Conservation (phyloP, 208 protist species). For the Leishmania tropica region DNA sequence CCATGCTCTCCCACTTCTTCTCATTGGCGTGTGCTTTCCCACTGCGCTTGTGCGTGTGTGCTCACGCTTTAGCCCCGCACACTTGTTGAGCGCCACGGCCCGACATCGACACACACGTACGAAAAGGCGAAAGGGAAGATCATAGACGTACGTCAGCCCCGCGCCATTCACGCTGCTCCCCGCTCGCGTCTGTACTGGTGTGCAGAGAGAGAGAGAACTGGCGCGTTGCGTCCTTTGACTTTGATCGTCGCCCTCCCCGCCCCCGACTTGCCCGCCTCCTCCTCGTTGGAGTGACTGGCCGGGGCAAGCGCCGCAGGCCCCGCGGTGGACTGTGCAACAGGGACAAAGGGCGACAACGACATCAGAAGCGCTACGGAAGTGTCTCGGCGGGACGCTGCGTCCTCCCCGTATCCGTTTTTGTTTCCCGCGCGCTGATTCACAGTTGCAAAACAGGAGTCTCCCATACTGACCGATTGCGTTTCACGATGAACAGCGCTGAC, state of each 20-base stretch:
- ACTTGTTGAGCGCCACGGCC: neutral
- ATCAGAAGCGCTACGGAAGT: neutral
- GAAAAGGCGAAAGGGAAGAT: neutral
- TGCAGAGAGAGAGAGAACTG: neutral
- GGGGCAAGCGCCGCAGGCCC: neutral
- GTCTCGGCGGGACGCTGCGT: neutral
- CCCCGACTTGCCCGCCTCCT: neutral
- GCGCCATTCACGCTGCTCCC: neutral
- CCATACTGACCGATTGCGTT: neutral
- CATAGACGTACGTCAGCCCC: neutral
- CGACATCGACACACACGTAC: neutral
- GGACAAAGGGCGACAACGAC: neutral
- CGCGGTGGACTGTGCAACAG: neutral
- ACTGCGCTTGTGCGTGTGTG: neutral
- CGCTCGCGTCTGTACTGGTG: neutral
- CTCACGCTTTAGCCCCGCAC: neutral
- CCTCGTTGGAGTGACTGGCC: neutral
- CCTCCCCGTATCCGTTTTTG: neutral
- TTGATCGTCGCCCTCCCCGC: neutral
- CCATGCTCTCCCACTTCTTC: neutral
- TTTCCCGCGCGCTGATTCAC: neutral
- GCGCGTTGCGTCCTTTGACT: too few relatives aligned
- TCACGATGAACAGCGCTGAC: slow-evolving; percentile 9
- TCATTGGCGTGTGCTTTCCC: neutral
- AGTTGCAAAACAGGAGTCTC: neutral